Conservation (phyloP, 2,329 filamentous ascomycete species). For the Bertia moriformis region DNA sequence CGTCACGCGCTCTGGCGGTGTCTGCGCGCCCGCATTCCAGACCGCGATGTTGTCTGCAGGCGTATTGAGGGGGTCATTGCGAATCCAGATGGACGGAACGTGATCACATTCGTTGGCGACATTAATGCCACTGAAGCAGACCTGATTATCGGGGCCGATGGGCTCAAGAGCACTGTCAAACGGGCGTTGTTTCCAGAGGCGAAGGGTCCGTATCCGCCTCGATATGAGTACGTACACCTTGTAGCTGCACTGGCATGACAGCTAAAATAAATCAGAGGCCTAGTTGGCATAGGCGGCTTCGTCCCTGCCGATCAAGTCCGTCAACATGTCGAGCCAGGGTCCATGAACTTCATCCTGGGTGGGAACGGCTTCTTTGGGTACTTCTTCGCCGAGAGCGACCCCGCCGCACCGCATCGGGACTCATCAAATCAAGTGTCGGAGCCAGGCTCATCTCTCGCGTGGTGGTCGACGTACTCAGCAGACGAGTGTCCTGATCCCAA, state of each 20-base stretch:
- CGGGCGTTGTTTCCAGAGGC: conserved; percentile 17
- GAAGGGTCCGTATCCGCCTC: conserved; percentile 17
- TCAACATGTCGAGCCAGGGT: conserved; percentile 10
- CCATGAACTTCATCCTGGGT: conserved; percentile 27
- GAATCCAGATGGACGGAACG: conserved; percentile 9
- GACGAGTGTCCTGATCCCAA: conserved; percentile 14
- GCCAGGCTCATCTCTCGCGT: conserved; percentile 17
- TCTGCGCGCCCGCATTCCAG: conserved; percentile 17
- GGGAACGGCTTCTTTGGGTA: conserved; percentile 35
- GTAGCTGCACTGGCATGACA: neutral
- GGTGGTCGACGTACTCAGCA: conserved; percentile 28
- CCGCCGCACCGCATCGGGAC: conserved; percentile 8
- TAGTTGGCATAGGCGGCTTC: conserved; percentile 29
- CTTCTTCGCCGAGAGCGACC: conserved; percentile 15
- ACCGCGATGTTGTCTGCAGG: conserved; percentile 15
- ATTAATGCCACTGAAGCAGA: conserved; percentile 17
- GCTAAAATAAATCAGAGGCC: conserved; percentile 11
- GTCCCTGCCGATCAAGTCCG: conserved; percentile 15
- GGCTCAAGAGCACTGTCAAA: conserved; percentile 18
- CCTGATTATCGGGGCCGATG: conserved; percentile 25
- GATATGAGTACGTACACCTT: conserved; percentile 18
- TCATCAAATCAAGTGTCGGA: conserved; percentile 9
- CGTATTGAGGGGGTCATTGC: conserved; percentile 13
- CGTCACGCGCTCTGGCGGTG: conserved; percentile 21
- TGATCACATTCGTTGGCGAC: conserved; percentile 17